Evolutionary conservation across 2,329 filamentous ascomycete species (phyloP).

Genomic region (Aspergillus alliaceus): DNA sequence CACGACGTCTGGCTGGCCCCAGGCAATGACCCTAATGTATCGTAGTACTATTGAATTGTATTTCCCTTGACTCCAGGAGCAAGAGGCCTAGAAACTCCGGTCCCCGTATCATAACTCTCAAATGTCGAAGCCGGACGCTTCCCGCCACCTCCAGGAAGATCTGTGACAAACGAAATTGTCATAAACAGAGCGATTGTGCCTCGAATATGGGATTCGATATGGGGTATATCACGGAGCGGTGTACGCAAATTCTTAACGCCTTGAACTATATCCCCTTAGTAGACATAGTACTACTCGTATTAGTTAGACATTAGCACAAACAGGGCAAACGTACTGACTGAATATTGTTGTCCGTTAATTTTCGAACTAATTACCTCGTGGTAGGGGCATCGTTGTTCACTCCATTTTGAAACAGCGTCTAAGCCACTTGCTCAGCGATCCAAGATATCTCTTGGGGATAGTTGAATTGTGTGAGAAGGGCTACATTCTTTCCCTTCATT

Average conservation of each 20-base stretch:
- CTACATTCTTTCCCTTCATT: neutral
- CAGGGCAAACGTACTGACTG: neutral
- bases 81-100: neutral
- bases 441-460: neutral
- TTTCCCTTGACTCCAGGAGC: neutral
- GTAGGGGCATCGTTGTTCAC: neutral
- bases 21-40: neutral
- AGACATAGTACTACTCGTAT: neutral
- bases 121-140: neutral
- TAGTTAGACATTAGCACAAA: neutral
- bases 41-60: neutral
- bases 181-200: neutral
- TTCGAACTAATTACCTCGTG: neutral
- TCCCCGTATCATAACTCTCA: neutral
- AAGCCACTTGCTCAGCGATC: neutral
- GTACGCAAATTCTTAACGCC: neutral
- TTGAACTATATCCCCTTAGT: neutral
- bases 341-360: neutral
- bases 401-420: neutral
- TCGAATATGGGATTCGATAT: neutral
- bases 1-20: neutral
- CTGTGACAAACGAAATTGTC: neutral
- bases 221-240: neutral
- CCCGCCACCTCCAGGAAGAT: neutral
- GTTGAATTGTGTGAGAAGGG: neutral